Evolutionary conservation across 2,329 filamentous ascomycete genomes (phyloP), one percentile per base, ranked within the genome.

Genomic region (Lecanicillium sp.): DNA sequence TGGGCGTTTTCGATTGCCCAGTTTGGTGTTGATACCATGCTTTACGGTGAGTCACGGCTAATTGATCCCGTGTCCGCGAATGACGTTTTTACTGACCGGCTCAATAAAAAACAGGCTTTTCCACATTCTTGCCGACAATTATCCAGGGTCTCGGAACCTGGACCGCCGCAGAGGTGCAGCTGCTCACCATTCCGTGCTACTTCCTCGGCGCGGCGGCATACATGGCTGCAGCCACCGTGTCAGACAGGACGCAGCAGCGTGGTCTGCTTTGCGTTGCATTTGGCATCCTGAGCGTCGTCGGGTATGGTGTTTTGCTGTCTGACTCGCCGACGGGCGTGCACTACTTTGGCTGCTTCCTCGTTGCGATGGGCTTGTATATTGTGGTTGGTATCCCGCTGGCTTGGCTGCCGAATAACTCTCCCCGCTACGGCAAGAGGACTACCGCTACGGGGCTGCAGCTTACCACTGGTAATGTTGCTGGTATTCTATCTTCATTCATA

Each of bases 141-240:
- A 86, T 90, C 55, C 67, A 75, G 30, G 78, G 72, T 4, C 73
- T 89, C 37, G 80, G 82, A 3, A 43, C 49, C 9, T 85, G 82
- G 66, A 68, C 74, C 0, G 65, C 66, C 0, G 73, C 82, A 0
- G 68, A 84, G 51, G 75, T 85, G 5, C 84, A 89, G 56, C 75
- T 85, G 22, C 70, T 89, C 25, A 89, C 85, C 0, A 83, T 90
- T 33, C 85, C 85, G 0, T 86, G 82, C 57, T 89, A 89, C 54
- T 75, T 77, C 5, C 56, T 87, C 4, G 85, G 84, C 4, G 83
- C 83, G 0, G 66, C 80, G 5, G 74, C 72, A 0, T 89, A 87
- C 55, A 73, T 89, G 55, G 45, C 67, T 8, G 67, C 77, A 3
- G 83, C 83, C 0, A 74, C 71, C 49, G 58, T 84, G 32, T 85